Conservation (phyloP, 257 asterid species). For the Solanum commersonii region DNA sequence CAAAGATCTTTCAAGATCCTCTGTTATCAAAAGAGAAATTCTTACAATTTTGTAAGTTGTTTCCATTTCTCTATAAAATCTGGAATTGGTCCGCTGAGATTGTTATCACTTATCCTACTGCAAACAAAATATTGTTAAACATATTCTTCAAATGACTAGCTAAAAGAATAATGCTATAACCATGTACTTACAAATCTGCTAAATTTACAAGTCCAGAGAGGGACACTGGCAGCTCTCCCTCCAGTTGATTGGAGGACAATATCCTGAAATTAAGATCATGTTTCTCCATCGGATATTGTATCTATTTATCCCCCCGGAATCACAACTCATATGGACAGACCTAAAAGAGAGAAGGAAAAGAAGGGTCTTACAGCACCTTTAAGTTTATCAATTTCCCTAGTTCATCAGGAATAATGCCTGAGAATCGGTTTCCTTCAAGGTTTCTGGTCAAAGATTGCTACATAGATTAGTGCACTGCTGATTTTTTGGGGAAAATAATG, state of each 20-base stretch:
- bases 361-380: conserved; percentile 48
- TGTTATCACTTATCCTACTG: conserved; percentile 87
- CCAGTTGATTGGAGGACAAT: conserved; percentile 69
- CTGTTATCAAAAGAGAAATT: not conserved
- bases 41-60: conserved; percentile 64
- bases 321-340: not conserved
- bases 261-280: conserved; percentile 46
- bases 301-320: not conserved
- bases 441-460: conserved; percentile 32
- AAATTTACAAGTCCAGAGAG: conserved; percentile 48
- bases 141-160: not conserved
- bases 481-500: not conserved
- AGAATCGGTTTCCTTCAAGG: conserved; percentile 73
- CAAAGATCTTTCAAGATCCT: not conserved
- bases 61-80: conserved; percentile 71
- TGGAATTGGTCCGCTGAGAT: conserved; percentile 69
- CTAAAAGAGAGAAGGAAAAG: not conserved
- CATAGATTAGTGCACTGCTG: not conserved
- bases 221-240: conserved; percentile 56
- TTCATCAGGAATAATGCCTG: conserved; percentile 61
- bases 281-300: conserved; percentile 3
- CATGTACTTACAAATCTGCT: conserved; percentile 56
- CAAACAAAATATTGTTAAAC: conserved; percentile 10
- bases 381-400: conserved; percentile 57
- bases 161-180: not conserved